Evolutionary conservation across 129 eudicot genomes (phyloP).

Genomic region (Flaveria ramosissima): DNA sequence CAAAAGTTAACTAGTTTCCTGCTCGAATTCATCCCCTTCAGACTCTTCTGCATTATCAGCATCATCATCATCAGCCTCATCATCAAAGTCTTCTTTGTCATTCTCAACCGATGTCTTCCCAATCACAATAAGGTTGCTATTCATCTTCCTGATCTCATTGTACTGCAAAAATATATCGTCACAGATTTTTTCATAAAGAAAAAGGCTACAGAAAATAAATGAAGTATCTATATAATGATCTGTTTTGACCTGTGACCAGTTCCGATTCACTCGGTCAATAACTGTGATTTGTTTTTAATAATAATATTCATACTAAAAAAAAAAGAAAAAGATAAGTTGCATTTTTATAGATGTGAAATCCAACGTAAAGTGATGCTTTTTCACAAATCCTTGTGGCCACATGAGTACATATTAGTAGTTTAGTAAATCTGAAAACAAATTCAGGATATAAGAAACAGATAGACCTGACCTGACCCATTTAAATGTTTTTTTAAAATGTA

Average conservation of each 20-base stretch:
- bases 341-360: not conserved
- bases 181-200: too few relatives aligned
- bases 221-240: not conserved
- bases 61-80: constrained; percentile 56
- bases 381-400: not conserved
- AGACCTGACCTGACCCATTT: not conserved
- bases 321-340: not conserved
- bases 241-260: not conserved
- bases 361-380: not conserved
- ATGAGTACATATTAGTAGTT: not conserved
- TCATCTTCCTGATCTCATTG: constrained; percentile 74
- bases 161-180: constrained; percentile 38
- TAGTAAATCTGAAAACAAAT: not conserved
- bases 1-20: constrained; percentile 68
- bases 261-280: not conserved
- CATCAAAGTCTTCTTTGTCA: constrained; percentile 81
- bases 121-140: constrained; percentile 60
- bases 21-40: constrained; percentile 94
- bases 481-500: not conserved
- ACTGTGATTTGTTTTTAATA: not conserved
- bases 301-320: not conserved
- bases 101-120: constrained; percentile 68
- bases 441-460: constrained; percentile 4
- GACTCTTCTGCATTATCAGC: constrained; percentile 89
- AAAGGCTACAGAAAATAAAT: not conserved